phyloP scores from a whole-genome alignment of 2,329 filamentous ascomycete genomes.

The Macrophomina phaseolina region DNA sequence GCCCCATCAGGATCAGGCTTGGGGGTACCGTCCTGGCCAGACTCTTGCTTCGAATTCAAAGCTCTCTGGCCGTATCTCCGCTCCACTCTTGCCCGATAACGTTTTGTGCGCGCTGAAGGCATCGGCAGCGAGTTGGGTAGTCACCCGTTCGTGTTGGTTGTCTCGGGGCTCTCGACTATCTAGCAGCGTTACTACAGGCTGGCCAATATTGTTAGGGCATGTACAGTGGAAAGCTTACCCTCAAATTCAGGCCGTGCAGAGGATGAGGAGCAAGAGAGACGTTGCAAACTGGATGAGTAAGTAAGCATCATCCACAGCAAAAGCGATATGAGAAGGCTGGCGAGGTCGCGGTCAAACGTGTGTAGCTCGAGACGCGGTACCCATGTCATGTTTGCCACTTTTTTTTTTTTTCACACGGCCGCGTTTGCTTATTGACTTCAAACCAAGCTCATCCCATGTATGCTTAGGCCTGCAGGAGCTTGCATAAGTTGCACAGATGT shows the following conservation, averaged over 20 bases:
- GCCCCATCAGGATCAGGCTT: background rate
- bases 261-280: background rate
- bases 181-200: background rate
- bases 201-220: background rate
- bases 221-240: background rate
- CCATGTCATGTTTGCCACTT: background rate
- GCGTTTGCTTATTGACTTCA: background rate
- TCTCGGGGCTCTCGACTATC: too few species aligned
- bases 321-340: background rate
- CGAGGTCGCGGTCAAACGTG: conserved; percentile 1
- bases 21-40: background rate
- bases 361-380: background rate
- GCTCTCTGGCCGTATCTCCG: background rate
- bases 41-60: background rate
- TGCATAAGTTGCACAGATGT: background rate
- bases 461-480: background rate
- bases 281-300: background rate
- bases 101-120: background rate
- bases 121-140: background rate
- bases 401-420: background rate
- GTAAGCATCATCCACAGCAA: background rate
- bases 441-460: conserved; percentile 1
- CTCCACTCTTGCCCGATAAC: background rate
- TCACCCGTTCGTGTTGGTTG: background rate
- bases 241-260: background rate